Evolutionary conservation across 345 rosid species (phyloP).

Genomic region (Toxicodendron radicans): DNA sequence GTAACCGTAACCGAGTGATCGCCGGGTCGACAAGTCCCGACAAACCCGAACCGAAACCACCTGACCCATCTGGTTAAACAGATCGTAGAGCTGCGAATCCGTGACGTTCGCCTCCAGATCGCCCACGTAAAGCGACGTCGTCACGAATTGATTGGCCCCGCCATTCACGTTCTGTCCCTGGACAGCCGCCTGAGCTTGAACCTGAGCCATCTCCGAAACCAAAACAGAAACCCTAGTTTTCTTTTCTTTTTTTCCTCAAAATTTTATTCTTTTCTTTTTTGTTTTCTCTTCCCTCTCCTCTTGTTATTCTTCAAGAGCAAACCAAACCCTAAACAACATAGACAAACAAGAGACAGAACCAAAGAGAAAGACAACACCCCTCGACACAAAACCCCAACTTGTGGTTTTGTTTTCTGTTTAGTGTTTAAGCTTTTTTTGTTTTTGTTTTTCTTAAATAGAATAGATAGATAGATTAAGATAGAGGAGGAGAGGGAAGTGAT

Average conservation of each 20-base stretch:
- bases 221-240: neutral
- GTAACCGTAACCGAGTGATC: slow-evolving; percentile 90
- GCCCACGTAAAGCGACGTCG: slow-evolving; percentile 91
- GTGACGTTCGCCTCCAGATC: slow-evolving; percentile 80
- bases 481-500: slow-evolving; percentile 53
- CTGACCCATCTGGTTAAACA: slow-evolving; percentile 77
- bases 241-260: slow-evolving; percentile 3
- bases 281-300: slow-evolving; percentile 76
- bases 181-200: slow-evolving; percentile 46
- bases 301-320: slow-evolving; percentile 42
- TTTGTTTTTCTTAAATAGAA: slow-evolving; percentile 23
- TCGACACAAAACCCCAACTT: neutral
- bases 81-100: slow-evolving; percentile 81
- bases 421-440: slow-evolving; percentile 17
- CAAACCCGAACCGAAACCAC: slow-evolving; percentile 85
- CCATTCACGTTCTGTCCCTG: slow-evolving; percentile 48
- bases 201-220: slow-evolving; percentile 40
- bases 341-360: slow-evolving; percentile 12
- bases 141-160: slow-evolving; percentile 42
- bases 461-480: slow-evolving; percentile 11
- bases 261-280: slow-evolving; percentile 9
- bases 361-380: slow-evolving; percentile 15
- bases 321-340: slow-evolving; percentile 27
- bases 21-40: slow-evolving; percentile 67
- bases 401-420: neutral